phyloP scores from a whole-genome alignment of 202 grass and related monocot species.

The Dendrocalamus latiflorus region DNA sequence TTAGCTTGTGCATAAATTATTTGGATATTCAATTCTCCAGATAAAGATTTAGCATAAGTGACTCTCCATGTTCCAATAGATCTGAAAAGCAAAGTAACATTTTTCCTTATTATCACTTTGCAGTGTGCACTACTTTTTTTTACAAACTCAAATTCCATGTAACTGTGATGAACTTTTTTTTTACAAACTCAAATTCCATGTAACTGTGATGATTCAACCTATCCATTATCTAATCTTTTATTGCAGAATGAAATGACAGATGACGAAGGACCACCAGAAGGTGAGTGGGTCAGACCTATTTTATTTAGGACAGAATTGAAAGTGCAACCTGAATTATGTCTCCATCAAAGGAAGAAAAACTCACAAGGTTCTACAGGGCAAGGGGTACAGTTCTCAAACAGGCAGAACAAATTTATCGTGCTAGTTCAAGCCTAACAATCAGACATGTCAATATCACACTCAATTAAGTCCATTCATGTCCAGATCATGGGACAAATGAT shows the following conservation, averaged over 20 bases:
- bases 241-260: background rate
- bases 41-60: background rate
- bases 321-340: background rate
- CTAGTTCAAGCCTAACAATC: slow-evolving; percentile 11
- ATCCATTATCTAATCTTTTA: background rate
- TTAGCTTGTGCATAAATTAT: background rate
- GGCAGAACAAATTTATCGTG: background rate
- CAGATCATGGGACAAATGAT: background rate
- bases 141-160: too few relatives aligned
- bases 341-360: background rate
- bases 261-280: background rate
- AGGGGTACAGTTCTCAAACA: background rate
- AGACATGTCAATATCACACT: background rate
- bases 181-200: background rate
- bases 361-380: background rate
- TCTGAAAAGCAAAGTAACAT: background rate
- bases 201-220: too few relatives aligned
- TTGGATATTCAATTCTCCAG: background rate
- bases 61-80: background rate
- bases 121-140: background rate
- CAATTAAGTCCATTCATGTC: background rate
- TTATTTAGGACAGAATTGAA: background rate
- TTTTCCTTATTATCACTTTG: background rate
- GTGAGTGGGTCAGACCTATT: background rate
- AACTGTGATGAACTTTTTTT: too few relatives aligned